Percentiles rank a stretch among this genome's conserved stretches.
Conservation (phyloP, 2,329 filamentous ascomycete species). For the Teratosphaeria destructans region DNA sequence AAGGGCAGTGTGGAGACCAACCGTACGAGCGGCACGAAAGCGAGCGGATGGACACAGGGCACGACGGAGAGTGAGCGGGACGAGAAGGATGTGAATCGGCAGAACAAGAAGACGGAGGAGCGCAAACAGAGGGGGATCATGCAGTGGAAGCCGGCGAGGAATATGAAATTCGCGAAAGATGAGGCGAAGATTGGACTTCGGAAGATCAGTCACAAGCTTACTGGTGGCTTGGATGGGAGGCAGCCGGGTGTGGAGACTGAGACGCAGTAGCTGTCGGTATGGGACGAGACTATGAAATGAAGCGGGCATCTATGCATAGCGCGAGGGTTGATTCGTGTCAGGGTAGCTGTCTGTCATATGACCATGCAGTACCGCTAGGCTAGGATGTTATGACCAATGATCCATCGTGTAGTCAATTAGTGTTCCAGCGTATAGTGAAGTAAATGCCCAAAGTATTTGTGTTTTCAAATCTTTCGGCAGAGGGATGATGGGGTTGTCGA, state of each 20-base stretch:
- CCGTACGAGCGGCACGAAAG: slow-evolving; percentile 14
- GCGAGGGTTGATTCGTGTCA: not conserved
- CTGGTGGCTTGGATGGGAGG: slow-evolving; percentile 60
- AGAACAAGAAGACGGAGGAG: slow-evolving; percentile 62
- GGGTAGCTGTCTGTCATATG: not conserved
- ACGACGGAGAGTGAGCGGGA: slow-evolving; percentile 13
- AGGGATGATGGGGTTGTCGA: too few relatives aligned
- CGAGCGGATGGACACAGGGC: slow-evolving; percentile 24
- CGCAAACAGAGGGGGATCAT: slow-evolving; percentile 82
- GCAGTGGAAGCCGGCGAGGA: slow-evolving; percentile 89
- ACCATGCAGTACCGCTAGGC: not conserved
- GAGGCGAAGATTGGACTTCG: slow-evolving; percentile 70
- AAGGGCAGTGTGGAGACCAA: slow-evolving; percentile 15
- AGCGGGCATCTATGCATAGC: not conserved
- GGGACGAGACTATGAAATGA: not conserved
- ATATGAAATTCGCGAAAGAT: slow-evolving; percentile 76
- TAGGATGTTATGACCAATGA: not conserved
- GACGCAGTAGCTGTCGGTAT: slow-evolving; percentile 6
- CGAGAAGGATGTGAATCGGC: slow-evolving; percentile 52
- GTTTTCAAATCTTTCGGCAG: too few relatives aligned
- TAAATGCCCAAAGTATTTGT: not conserved
- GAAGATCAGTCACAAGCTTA: slow-evolving; percentile 66
- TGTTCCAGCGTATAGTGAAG: not conserved
- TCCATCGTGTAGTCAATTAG: not conserved
- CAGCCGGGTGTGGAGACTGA: slow-evolving; percentile 78